Conservation (phyloP, 2,329 filamentous ascomycete genomes). For the Chalara sp. region DNA sequence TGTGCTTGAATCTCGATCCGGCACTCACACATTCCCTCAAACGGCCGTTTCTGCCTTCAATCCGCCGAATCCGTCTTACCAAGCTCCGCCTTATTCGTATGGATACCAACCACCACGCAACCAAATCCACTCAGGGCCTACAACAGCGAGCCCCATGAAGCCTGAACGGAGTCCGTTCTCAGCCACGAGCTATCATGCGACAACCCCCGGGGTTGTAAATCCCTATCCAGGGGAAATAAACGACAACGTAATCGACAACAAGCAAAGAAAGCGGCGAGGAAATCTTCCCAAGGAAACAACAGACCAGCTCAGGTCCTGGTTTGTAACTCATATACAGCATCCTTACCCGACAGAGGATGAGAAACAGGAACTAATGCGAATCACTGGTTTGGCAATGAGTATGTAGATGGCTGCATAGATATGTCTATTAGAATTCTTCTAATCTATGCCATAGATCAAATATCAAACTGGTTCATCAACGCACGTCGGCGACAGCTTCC, state of each 20-base stretch:
- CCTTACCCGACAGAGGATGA: constrained; percentile 86
- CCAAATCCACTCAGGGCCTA: not conserved
- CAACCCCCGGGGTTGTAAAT: constrained; percentile 4
- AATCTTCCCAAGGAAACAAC: constrained; percentile 90
- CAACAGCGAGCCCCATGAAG: not conserved
- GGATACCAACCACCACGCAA: constrained; percentile 8
- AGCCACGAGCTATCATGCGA: constrained; percentile 5
- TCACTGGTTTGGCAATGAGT: constrained; percentile 75
- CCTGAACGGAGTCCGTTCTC: constrained; percentile 22
- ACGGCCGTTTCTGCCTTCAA: constrained; percentile 5
- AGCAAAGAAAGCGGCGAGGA: constrained; percentile 56
- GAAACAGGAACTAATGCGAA: constrained; percentile 72
- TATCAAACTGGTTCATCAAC: constrained; percentile 80
- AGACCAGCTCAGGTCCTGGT: constrained; percentile 75
- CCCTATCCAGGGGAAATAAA: constrained; percentile 8
- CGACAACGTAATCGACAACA: constrained; percentile 13
- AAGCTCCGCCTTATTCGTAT: constrained; percentile 1
- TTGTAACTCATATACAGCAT: constrained; percentile 67
- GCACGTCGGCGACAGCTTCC: constrained; percentile 57
- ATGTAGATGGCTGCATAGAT: constrained; percentile 32
- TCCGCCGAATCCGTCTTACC: not conserved
- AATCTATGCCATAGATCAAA: constrained; percentile 45
- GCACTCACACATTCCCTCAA: constrained; percentile 10
- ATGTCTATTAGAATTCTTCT: not conserved
- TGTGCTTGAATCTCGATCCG: constrained; percentile 11